phyloP scores from a whole-genome alignment of 176 grass and related monocot genomes.

The Bonia amplexicaulis region DNA sequence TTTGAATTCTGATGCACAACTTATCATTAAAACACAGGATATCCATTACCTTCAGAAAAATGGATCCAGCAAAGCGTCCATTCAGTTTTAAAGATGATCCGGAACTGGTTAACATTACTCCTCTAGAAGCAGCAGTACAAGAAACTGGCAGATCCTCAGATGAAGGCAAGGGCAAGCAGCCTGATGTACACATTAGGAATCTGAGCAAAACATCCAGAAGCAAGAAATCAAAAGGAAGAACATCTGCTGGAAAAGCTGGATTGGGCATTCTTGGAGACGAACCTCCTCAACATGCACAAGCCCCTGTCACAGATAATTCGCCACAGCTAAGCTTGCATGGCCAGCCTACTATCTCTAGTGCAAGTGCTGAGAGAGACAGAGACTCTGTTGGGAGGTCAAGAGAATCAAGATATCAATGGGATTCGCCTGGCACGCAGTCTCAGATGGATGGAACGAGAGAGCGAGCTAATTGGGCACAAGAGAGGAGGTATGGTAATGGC shows the following conservation, averaged over 20 bases:
- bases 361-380: slow-evolving; percentile 23
- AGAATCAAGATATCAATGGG: slow-evolving; percentile 16
- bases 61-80: slow-evolving; percentile 67
- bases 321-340: neutral
- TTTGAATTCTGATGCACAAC: slow-evolving; percentile 16
- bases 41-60: slow-evolving; percentile 85
- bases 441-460: slow-evolving; percentile 14
- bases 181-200: slow-evolving; percentile 16
- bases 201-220: slow-evolving; percentile 32
- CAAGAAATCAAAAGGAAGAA: slow-evolving; percentile 44
- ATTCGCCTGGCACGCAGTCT: neutral
- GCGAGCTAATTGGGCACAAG: slow-evolving; percentile 1
- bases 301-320: neutral
- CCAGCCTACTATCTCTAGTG: neutral
- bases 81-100: slow-evolving; percentile 53
- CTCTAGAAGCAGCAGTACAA: slow-evolving; percentile 26
- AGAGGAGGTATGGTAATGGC: slow-evolving; percentile 18
- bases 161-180: slow-evolving; percentile 33
- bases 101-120: slow-evolving; percentile 47
- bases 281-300: slow-evolving; percentile 1
- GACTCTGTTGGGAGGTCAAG: neutral
- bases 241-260: slow-evolving; percentile 28
- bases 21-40: slow-evolving; percentile 52
- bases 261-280: slow-evolving; percentile 27
- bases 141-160: slow-evolving; percentile 39